phyloP scores from a whole-genome alignment of 768 basidiomycete genomes.

The Agaricus subrufescens region DNA sequence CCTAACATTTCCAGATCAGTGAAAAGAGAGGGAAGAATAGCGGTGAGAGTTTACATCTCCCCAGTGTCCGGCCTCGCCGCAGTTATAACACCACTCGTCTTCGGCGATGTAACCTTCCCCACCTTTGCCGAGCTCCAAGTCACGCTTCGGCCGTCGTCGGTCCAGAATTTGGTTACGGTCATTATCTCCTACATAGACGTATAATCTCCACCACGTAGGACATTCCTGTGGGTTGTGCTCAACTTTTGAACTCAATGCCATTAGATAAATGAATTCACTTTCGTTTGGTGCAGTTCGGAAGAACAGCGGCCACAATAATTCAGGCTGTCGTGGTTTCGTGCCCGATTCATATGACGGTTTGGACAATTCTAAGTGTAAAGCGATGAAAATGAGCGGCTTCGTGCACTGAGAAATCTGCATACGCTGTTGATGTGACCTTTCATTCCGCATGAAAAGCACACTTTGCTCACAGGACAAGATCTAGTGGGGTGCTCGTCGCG shows the following conservation, averaged over 20 bases:
- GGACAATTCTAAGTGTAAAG: constrained; percentile 55
- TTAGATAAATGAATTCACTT: constrained; percentile 36
- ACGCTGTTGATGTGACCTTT: constrained; percentile 77
- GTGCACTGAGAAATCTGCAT: constrained; percentile 14
- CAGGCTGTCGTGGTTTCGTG: constrained; percentile 7
- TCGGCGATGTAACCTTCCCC: constrained; percentile 74
- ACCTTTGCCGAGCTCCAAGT: constrained; percentile 54
- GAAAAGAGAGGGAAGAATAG: too few relatives aligned
- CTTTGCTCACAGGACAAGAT: constrained; percentile 77
- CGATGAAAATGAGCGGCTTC: not conserved
- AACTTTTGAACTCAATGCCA: too few relatives aligned
- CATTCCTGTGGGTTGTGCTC: constrained; percentile 54
- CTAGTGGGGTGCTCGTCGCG: constrained; percentile 75
- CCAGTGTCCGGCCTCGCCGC: constrained; percentile 67
- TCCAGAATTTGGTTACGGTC: constrained; percentile 42
- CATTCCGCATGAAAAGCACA: constrained; percentile 78
- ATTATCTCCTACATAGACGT: constrained; percentile 60
- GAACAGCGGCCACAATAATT: constrained; percentile 65
- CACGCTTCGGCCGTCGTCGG: constrained; percentile 44
- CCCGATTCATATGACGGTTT: constrained; percentile 39
- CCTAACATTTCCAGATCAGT: constrained; percentile 32
- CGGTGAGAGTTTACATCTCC: constrained; percentile 61
- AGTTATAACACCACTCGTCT: constrained; percentile 82
- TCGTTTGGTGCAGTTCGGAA: constrained; percentile 56
- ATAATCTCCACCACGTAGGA: constrained; percentile 77